A percentile compares a stretch with the other conserved stretches of the same genome.
Conservation (phyloP, 202 grass and related monocot species). For the Hordeum pubiflorum region DNA sequence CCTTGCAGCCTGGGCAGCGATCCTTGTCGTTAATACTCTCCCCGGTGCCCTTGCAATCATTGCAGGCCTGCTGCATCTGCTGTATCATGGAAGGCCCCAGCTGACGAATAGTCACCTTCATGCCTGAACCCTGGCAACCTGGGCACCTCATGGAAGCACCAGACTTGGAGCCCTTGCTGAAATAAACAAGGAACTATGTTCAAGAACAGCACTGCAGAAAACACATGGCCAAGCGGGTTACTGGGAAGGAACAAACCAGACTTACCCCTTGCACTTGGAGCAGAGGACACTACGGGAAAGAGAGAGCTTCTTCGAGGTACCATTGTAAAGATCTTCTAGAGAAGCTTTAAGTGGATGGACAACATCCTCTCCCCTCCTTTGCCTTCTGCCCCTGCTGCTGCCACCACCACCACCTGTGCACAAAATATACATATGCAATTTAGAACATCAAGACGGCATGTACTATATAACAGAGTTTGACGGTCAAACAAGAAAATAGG, state of each 20-base stretch:
- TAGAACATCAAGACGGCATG: not conserved
- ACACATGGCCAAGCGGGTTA: not conserved
- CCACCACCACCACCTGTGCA: slow-evolving; percentile 61
- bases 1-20: slow-evolving; percentile 77
- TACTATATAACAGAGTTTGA: not conserved
- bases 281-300: slow-evolving; percentile 72
- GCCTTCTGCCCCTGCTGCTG: slow-evolving; percentile 82
- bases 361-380: slow-evolving; percentile 89
- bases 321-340: slow-evolving; percentile 86
- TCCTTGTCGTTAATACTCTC: slow-evolving; percentile 84
- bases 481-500: not conserved
- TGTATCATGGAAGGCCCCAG: slow-evolving; percentile 88
- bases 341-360: slow-evolving; percentile 86
- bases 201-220: not conserved
- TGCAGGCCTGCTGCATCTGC: slow-evolving; percentile 89
- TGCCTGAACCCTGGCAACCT: slow-evolving; percentile 85
- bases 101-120: slow-evolving; percentile 87
- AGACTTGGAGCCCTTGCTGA: slow-evolving; percentile 92
- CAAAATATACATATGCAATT: slow-evolving; percentile 1
- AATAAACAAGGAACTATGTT: slow-evolving; percentile 4
- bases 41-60: slow-evolving; percentile 83
- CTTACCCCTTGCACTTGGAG: slow-evolving; percentile 80
- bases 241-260: not conserved
- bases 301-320: slow-evolving; percentile 81
- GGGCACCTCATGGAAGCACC: slow-evolving; percentile 88